phyloP scores from a whole-genome alignment of 1,284 basidiomycete species.

The Ceratobasidium sp. region DNA sequence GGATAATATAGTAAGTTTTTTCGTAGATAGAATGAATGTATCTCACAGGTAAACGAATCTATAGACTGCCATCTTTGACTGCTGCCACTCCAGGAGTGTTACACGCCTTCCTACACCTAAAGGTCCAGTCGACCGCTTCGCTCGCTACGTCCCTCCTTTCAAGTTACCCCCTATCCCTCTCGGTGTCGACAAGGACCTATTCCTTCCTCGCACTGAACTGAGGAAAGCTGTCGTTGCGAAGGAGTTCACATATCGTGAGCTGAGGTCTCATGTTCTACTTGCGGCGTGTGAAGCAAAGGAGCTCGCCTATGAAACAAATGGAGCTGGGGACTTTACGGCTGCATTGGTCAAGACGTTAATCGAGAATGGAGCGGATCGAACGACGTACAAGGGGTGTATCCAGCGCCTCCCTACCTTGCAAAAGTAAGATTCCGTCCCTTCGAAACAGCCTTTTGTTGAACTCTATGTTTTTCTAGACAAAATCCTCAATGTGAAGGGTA shows the following conservation, averaged over 20 bases:
- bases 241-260: not conserved
- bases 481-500: conserved; percentile 16
- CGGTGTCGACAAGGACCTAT: not conserved
- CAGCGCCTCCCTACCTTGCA: conserved; percentile 1
- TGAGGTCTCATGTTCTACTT: conserved; percentile 15
- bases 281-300: conserved; percentile 10
- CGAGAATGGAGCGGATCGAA: conserved; percentile 1
- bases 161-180: not conserved
- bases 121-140: not conserved
- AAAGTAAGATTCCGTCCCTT: not conserved
- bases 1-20: conserved; percentile 23
- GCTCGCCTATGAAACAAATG: conserved; percentile 23
- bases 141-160: not conserved
- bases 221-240: not conserved
- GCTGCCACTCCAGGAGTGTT: not conserved
- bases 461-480: not conserved
- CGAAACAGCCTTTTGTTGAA: not conserved
- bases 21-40: not conserved
- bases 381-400: conserved; percentile 27
- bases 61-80: conserved; percentile 33
- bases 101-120: not conserved
- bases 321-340: conserved; percentile 4
- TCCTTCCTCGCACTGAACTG: not conserved
- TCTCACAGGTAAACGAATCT: not conserved
- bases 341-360: not conserved